Base-by-base conservation (phyloP, 2,329 filamentous ascomycete genomes). In the Canariomyces notabilis region DNA sequence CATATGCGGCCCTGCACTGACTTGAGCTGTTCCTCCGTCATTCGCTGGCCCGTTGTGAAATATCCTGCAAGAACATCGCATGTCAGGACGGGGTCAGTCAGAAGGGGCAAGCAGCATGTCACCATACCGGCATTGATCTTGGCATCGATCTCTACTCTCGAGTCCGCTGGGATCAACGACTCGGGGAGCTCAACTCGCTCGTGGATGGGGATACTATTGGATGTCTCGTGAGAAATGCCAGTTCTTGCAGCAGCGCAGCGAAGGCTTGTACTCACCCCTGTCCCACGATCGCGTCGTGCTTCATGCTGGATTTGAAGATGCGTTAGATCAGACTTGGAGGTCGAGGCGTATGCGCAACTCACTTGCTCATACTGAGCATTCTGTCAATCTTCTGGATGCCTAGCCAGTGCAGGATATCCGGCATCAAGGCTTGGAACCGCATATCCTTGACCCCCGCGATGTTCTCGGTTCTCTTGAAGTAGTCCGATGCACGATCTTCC, bases 291-390 rank as follows among this genome's bases (percentile, higher is more conserved):
- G 87, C 87, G 69, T 93, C 87, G 67, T 93, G 84, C 72, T 93
- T 91, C 87, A 91, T 90, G 69, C 83, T 88, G 61, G 57, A 58
- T 20, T 37, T 37, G 33, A 36, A 42, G 32, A 49, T 32, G 21
- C 16, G 56, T 56, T 43, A 61, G 55, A 49, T 51, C 41, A 22
- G 26, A 23, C 44, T 22, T 32, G 22, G 26, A 21, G 32, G 42
- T 35, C 31, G 40, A 37, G 32, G 37, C 31, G 39, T 12, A 21
- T 14, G 22, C 37, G 40, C 16, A 23, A 73, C 82, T 73, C 63
- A 87, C 83, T 97, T 95, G 69, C 88, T 95, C 93, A 97, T 97
- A 71, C 88, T 95, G 59, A 96, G 73, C 93, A 97, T 98, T 50
- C 90, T 79, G 66, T 98, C 93, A 62, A 98, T 97, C 76, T 97